phyloP scores from a whole-genome alignment of 163 green algal species.

The Scenedesmus sp. region DNA sequence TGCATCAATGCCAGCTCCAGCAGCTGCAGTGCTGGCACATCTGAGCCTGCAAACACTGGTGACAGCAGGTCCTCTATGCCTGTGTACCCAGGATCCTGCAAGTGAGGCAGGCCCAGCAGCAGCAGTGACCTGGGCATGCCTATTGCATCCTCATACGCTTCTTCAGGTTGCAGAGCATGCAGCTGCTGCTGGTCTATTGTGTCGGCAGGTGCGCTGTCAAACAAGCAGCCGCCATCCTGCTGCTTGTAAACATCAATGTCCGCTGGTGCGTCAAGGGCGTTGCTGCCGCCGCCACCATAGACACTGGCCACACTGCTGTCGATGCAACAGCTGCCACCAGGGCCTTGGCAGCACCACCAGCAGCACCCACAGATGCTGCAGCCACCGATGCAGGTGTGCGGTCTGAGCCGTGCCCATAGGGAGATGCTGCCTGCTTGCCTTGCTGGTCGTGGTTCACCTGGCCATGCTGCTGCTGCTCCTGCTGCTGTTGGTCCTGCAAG shows the following conservation, averaged over 20 bases:
- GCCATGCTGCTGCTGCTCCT: neutral
- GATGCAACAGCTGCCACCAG: no score
- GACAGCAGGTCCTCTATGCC: neutral
- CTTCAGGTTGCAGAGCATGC: neutral
- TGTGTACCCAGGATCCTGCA: neutral
- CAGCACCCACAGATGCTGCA: neutral
- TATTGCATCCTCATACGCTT: neutral
- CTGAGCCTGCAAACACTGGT: neutral
- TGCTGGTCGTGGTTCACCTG: no score
- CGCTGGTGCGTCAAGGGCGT: neutral
- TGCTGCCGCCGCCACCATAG: neutral
- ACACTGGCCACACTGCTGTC: no score
- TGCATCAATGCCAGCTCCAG: neutral
- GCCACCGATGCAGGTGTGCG: neutral
- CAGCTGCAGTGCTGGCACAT: neutral
- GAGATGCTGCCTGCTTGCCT: neutral
- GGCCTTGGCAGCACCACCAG: neutral
- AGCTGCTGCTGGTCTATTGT: neutral
- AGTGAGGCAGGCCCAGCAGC: neutral
- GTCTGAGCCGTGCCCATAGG: neutral
- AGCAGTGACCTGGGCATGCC: constrained; percentile 1
- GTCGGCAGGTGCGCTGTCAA: neutral
- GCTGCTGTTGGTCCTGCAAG: constrained; percentile 10
- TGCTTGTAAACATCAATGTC: neutral
- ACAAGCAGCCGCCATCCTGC: neutral